Conservation (phyloP, 257 asterid species). For the Ligustrum vulgare region DNA sequence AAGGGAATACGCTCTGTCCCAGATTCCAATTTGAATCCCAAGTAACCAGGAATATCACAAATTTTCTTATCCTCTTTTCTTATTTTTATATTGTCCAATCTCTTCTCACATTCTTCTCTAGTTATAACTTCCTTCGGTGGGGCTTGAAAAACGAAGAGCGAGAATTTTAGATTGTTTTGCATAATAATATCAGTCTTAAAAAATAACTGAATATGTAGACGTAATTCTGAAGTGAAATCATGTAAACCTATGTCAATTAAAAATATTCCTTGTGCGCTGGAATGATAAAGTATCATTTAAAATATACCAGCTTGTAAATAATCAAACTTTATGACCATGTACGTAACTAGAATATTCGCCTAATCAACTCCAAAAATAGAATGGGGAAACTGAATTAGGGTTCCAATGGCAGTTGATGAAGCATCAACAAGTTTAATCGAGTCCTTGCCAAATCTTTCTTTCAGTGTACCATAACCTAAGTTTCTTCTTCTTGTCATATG, state of each 20-base stretch:
- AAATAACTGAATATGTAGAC: neutral
- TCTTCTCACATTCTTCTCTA: slow-evolving; percentile 80
- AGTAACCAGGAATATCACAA: no score
- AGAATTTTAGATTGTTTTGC: neutral
- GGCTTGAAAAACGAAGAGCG: slow-evolving; percentile 42
- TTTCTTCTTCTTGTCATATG: no score
- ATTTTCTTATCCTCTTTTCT: no score
- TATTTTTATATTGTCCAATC: no score
- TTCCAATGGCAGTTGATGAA: no score
- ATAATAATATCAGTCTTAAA: neutral
- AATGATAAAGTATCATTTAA: neutral
- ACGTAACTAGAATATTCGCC: neutral
- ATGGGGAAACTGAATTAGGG: neutral
- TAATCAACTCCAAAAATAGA: neutral
- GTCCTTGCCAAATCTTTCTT: no score
- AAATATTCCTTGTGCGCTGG: neutral
- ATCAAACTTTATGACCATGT: neutral
- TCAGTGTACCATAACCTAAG: no score
- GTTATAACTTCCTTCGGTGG: slow-evolving; percentile 62
- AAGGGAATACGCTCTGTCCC: no score
- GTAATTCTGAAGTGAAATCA: slow-evolving; percentile 2
- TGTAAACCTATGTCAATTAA: neutral
- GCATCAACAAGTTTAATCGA: no score
- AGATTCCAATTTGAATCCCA: no score
- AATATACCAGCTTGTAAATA: neutral